Evolutionary conservation across 768 basidiomycete species (phyloP).

Genomic region (Pisolithus tinctorius): DNA sequence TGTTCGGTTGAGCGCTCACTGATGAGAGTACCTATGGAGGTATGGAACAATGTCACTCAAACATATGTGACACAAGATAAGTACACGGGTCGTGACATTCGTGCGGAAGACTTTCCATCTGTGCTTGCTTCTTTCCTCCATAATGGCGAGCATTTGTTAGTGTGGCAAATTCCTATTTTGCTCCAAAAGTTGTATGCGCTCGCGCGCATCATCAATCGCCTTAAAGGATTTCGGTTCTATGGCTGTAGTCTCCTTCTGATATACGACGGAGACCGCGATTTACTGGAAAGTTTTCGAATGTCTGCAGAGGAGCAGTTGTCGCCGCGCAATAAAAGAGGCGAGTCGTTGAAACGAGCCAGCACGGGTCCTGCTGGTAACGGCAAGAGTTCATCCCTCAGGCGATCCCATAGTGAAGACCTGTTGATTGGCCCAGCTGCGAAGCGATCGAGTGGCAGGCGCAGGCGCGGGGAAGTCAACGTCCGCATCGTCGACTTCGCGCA

Average conservation of each 20-base stretch:
- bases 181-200: conserved; percentile 92
- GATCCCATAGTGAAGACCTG: conserved; percentile 76
- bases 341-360: conserved; percentile 62
- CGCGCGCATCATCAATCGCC: conserved; percentile 79
- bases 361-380: conserved; percentile 35
- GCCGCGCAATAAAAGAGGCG: conserved; percentile 62
- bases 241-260: conserved; percentile 95
- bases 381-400: conserved; percentile 47
- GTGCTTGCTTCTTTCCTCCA: conserved; percentile 79
- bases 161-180: conserved; percentile 87
- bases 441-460: conserved; percentile 58
- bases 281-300: conserved; percentile 67
- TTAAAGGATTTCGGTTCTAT: conserved; percentile 97
- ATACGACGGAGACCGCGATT: conserved; percentile 91
- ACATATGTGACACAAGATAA: conserved; percentile 93
- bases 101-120: conserved; percentile 75
- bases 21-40: conserved; percentile 40
- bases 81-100: conserved; percentile 89
- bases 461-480: conserved; percentile 88
- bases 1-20: neutral
- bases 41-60: conserved; percentile 84
- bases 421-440: conserved; percentile 60
- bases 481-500: conserved; percentile 98
- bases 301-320: conserved; percentile 61
- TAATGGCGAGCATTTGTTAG: conserved; percentile 77